A percentile compares a stretch with the other conserved stretches of the same genome.
Conservation (phyloP, 495 filamentous ascomycete species). For the Neurospora discreta region DNA sequence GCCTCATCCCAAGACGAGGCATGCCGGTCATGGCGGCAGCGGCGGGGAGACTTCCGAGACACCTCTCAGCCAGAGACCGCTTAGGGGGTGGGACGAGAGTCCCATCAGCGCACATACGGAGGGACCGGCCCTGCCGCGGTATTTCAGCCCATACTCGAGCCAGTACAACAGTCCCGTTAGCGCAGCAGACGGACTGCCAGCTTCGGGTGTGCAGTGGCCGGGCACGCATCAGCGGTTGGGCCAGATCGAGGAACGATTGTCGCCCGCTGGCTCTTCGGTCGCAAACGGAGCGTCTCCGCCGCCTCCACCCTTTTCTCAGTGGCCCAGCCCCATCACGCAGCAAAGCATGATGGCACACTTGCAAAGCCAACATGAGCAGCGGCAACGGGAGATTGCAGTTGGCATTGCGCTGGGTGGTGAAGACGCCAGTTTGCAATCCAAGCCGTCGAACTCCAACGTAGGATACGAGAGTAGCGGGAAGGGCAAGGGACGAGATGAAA, state of each 20-base stretch:
- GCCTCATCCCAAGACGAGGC: conserved; percentile 23
- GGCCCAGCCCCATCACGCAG: conserved; percentile 16
- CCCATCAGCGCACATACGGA: conserved; percentile 31
- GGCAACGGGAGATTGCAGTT: conserved; percentile 22
- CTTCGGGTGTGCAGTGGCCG: conserved; percentile 16
- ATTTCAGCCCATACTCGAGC: conserved; percentile 38
- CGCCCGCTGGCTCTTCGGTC: not conserved
- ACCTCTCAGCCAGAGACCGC: conserved; percentile 34
- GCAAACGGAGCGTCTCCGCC: conserved; percentile 7
- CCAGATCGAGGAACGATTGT: conserved; percentile 7
- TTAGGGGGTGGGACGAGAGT: conserved; percentile 37
- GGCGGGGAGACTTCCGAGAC: conserved; percentile 36
- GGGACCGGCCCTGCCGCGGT: conserved; percentile 27
- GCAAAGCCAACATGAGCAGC: conserved; percentile 1
- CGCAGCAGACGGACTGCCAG: conserved; percentile 19
- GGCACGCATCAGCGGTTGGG: conserved; percentile 13
- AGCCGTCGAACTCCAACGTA: conserved; percentile 13
- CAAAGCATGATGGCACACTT: conserved; percentile 10
- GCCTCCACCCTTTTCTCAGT: conserved; percentile 20
- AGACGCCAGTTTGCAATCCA: conserved; percentile 18
- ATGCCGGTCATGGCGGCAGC: conserved; percentile 7
- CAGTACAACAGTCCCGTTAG: conserved; percentile 37
- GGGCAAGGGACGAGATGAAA: conserved; percentile 23
- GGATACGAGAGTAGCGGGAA: conserved; percentile 11
- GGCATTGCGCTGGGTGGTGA: conserved; percentile 26